Conservation (phyloP, 495 filamentous ascomycete species). For the Penicillium herquei region DNA sequence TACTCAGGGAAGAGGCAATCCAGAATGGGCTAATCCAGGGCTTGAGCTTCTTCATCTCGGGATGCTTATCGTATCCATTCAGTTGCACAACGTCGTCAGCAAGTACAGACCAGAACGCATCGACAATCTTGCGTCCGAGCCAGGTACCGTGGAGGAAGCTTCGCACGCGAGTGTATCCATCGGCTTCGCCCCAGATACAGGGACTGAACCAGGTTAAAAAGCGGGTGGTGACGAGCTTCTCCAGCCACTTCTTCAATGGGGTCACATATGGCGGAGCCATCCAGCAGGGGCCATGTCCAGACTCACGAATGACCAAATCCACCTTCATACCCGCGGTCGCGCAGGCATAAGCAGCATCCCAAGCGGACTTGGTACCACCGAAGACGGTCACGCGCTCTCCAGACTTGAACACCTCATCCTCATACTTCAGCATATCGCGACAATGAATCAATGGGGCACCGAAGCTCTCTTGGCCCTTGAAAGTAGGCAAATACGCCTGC, state of each 20-base stretch:
- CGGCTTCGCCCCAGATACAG: constrained; percentile 57
- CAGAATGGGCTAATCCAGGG: constrained; percentile 67
- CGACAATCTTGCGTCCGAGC: constrained; percentile 65
- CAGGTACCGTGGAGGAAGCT: constrained; percentile 64
- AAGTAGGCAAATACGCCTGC: constrained; percentile 51
- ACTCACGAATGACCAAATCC: constrained; percentile 76
- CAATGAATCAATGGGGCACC: constrained; percentile 61
- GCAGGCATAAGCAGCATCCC: constrained; percentile 72
- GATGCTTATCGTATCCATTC: constrained; percentile 59
- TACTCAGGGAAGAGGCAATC: constrained; percentile 58
- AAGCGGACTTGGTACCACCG: constrained; percentile 73
- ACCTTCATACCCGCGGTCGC: constrained; percentile 64
- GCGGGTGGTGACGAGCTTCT: constrained; percentile 64
- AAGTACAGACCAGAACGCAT: constrained; percentile 66
- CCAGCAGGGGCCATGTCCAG: constrained; percentile 71
- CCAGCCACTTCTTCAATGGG: constrained; percentile 57
- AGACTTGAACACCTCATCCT: constrained; percentile 30
- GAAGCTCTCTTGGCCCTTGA: constrained; percentile 52
- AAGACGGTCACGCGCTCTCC: constrained; percentile 55
- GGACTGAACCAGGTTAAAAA: constrained; percentile 66
- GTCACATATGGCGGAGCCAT: constrained; percentile 67
- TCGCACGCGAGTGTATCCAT: constrained; percentile 46
- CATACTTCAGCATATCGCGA: constrained; percentile 51
- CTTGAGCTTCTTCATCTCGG: constrained; percentile 63
- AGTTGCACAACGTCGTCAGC: constrained; percentile 56